Evolutionary conservation across 2,329 filamentous ascomycete genomes (phyloP), one percentile per base, ranked within the genome.

Genomic region (Sclerotiophoma versabilis): DNA sequence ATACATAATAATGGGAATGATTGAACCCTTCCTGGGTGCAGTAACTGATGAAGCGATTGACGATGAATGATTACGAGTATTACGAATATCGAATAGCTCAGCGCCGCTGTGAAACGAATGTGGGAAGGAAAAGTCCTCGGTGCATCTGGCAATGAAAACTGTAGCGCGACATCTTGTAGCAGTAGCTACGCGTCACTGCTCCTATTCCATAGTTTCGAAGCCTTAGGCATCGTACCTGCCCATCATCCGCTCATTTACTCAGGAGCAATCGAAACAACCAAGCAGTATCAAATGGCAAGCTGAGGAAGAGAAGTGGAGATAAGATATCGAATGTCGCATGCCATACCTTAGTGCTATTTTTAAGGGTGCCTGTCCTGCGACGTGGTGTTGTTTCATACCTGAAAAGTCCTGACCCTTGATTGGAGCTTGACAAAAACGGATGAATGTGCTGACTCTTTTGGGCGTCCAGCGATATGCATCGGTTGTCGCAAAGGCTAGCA

Each of bases 311-410:
- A 46, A 49, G 53, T 59, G 55, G 50, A 34, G 20, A 38, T 38
- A 44, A 44, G 17, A 46, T 42, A n/a, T 39, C 32, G 26, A 49
- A 37, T 45, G 39, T 49, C 33, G 45, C 51, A 49, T 45, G 34
- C 45, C 58, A 60, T 54, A 65, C 63, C 57, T 64, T 19, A 51
- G 48, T 33, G 48, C 50, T 54, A 56, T 38, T 36, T 45, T 37
- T 47, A 61, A 36, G 29, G 54, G 34, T 20, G 26, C 34, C 29
- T 60, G 59, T 42, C 25, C 57, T 48, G 45, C 43, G 37, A 53
- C 50, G 19, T 47, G 38, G 49, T 47, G 51, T 23, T 32, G 57
- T 51, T 59, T 50, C 25, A 53, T 25, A 22, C 26, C 20, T 50
- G 17, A 26, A 12, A 15, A 20, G 22, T 22, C 12, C 22, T 33